Evolutionary conservation across 148 eudicot genomes (phyloP), one percentile per base, ranked within the genome.

Genomic region (Amaranthus cruentus): DNA sequence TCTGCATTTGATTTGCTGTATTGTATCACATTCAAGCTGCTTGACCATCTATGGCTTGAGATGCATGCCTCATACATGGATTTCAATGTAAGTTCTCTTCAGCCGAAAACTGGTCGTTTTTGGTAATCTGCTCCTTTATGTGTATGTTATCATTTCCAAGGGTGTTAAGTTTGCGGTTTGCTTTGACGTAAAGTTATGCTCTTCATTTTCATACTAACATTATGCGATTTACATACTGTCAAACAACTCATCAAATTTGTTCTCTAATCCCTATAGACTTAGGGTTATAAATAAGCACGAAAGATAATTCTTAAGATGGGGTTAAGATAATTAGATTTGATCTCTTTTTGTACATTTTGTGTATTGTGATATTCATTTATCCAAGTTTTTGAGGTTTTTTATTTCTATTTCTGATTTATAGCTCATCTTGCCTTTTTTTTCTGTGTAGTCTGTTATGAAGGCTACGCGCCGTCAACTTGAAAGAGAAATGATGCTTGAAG

Each of bases 31-130:
- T 95, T 95, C 88, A 91, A 87, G 87, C 80, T 91, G 80, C 92
- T 95, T 81, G 98, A 95, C 74, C 83, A 84, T 80, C 89, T 82
- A 75, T 95, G 98, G 98, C 98, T 95, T 73, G 79, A 86, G 73
- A 91, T 95, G 98, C 97, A 77, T 75, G 98, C 98, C 60, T 95
- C 98, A 62, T 95, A 95, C 84, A 95, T 95, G 98, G 98, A 95
- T 85, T 95, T 95, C 81, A 95, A 95, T 80, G 98, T 95, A 86
- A 78, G 96, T 82, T 62, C 69, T 74, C 67, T 78, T 43, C 38
- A 60, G 54, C 68, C 53, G 43, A 28, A 62, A 43, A 6, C 28
- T 71, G 42, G 28, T 56, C 5, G 55, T 56, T 12, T 15, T 65
- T 65, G 55, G 61, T 42, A 63, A 73, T 0, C n/a, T 21, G 66